A percentile compares a stretch with the other conserved stretches of the same genome.
These are phyloP conservation scores for Penicillium parvum DNA, from an alignment of 495 filamentous ascomycete species.

Conservation along the genomic window DNA sequence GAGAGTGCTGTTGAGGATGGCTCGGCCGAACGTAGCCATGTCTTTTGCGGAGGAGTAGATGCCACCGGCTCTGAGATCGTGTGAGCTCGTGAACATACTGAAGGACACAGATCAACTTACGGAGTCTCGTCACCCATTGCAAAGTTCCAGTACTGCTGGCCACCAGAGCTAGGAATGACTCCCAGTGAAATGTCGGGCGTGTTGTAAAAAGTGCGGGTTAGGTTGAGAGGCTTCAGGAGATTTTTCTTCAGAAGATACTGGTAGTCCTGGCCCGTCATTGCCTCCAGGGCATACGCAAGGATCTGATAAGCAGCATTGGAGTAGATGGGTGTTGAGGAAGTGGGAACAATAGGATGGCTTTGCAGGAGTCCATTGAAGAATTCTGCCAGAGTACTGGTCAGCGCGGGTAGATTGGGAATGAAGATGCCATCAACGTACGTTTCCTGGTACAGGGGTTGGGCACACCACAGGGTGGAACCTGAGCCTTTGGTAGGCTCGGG, in stretches of 20 bases:
- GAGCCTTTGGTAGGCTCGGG: slow-evolving; percentile 21
- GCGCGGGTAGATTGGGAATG: slow-evolving; percentile 1
- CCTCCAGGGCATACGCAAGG: slow-evolving; percentile 52
- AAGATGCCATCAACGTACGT: slow-evolving; percentile 6
- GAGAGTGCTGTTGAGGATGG: slow-evolving; percentile 49
- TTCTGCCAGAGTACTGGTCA: slow-evolving; percentile 23
- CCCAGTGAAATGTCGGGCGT: slow-evolving; percentile 22
- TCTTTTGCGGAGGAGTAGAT: slow-evolving; percentile 53
- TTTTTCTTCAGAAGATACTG: slow-evolving; percentile 12
- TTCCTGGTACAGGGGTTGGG: slow-evolving; percentile 17
- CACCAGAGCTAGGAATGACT: slow-evolving; percentile 36
- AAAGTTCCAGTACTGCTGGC: slow-evolving; percentile 29
- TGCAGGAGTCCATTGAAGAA: slow-evolving; percentile 49
- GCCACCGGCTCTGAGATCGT: slow-evolving; percentile 44
- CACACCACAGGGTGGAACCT: slow-evolving; percentile 21
- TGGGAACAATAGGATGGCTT: slow-evolving; percentile 42
- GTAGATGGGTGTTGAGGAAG: slow-evolving; percentile 50
- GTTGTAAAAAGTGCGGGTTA: slow-evolving; percentile 33
- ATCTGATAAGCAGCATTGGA: slow-evolving; percentile 58
- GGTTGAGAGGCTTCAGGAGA: slow-evolving; percentile 34
- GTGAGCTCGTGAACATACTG: neutral
- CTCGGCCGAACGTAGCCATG: slow-evolving; percentile 48
- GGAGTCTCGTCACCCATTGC: slow-evolving; percentile 41
- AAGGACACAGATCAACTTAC: slow-evolving; percentile 25
- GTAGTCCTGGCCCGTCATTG: slow-evolving; percentile 7